phyloP scores from a whole-genome alignment of 768 basidiomycete genomes.

The Mycena floridula region DNA sequence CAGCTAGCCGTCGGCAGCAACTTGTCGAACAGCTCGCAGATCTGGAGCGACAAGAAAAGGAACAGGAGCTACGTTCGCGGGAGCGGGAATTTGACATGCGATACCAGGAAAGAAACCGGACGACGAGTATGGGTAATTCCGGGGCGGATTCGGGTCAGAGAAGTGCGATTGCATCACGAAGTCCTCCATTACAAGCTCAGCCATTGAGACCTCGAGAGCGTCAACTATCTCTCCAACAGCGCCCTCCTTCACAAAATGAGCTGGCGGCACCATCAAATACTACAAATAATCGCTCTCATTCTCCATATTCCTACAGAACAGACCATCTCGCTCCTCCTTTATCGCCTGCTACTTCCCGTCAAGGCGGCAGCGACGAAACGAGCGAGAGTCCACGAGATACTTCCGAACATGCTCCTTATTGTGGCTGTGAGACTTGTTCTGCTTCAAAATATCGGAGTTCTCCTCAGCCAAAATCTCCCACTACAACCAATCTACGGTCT shows the following conservation, averaged over 20 bases:
- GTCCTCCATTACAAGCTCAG: neutral
- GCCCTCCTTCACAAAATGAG: constrained; percentile 15
- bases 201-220: constrained; percentile 18
- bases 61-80: constrained; percentile 42
- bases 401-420: constrained; percentile 52
- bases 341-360: constrained; percentile 1
- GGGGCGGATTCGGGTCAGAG: constrained; percentile 6
- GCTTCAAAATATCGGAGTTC: constrained; percentile 43
- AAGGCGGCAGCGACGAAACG: neutral
- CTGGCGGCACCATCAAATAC: neutral
- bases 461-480: constrained; percentile 17
- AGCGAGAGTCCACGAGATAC: constrained; percentile 3
- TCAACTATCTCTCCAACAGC: constrained; percentile 27
- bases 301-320: constrained; percentile 33
- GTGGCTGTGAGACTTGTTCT: constrained; percentile 63
- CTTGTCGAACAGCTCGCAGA: constrained; percentile 47
- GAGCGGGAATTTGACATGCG: constrained; percentile 51
- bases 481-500: constrained; percentile 13
- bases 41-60: constrained; percentile 49
- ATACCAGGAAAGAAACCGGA: constrained; percentile 54
- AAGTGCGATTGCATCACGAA: constrained; percentile 8
- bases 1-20: constrained; percentile 26
- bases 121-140: constrained; percentile 15
- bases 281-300: constrained; percentile 4
- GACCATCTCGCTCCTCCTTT: constrained; percentile 35